Evolutionary conservation across 2,329 filamentous ascomycete species (phyloP).

Genomic region (Penicillium sp.): DNA sequence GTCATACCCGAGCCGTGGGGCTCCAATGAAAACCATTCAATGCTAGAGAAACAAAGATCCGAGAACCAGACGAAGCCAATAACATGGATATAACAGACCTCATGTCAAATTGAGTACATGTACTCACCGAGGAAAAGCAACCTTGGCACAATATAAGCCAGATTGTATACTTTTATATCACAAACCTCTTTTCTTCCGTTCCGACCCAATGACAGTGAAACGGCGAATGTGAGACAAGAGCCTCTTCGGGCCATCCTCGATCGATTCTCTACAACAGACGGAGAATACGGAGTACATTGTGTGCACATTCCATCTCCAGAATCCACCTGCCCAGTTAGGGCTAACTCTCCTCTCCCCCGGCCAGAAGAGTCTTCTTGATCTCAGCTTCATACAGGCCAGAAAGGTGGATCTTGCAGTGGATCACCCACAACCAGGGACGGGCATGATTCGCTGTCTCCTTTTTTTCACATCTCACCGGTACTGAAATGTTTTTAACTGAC

Average conservation of each 20-base stretch:
- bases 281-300: neutral
- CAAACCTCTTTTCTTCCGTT: neutral
- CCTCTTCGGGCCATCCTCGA: neutral
- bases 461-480: constrained; percentile 19
- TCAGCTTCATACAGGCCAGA: constrained; percentile 13
- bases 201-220: neutral
- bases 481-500: constrained; percentile 6
- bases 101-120: neutral
- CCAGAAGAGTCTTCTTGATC: constrained; percentile 17
- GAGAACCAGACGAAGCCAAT: constrained; percentile 2
- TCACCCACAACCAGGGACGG: constrained; percentile 2
- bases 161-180: neutral
- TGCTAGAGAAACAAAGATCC: constrained; percentile 1
- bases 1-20: constrained; percentile 20
- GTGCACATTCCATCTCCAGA: constrained; percentile 5
- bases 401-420: constrained; percentile 15
- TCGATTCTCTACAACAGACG: neutral
- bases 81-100: neutral
- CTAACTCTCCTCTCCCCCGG: neutral
- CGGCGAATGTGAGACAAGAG: neutral
- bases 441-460: constrained; percentile 14
- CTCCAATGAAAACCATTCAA: constrained; percentile 5
- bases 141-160: neutral
- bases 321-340: constrained; percentile 11
- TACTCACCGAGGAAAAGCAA: neutral